A percentile compares a stretch with the other conserved stretches of the same genome.
phyloP scores from a whole-genome alignment of 768 basidiomycete species.

The Hericium coralloides region DNA sequence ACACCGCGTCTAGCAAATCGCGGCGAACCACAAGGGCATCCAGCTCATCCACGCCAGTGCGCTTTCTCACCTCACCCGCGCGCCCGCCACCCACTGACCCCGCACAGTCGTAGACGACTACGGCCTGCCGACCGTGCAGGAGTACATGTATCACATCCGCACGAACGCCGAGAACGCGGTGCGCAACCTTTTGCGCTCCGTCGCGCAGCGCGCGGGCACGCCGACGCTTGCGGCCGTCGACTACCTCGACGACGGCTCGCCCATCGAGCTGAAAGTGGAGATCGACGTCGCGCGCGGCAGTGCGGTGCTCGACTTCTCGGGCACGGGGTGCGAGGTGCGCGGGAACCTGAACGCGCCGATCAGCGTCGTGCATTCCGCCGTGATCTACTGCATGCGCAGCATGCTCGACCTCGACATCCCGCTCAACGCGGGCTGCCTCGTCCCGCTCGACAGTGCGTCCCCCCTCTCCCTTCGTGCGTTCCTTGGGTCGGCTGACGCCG shows the following conservation, averaged over 20 bases:
- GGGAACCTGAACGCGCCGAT: slow-evolving; percentile 83
- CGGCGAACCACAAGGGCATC: slow-evolving; percentile 88
- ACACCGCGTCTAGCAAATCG: slow-evolving; percentile 60
- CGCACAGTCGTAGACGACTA: slow-evolving; percentile 76
- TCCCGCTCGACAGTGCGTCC: slow-evolving; percentile 65
- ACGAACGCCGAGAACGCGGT: slow-evolving; percentile 85
- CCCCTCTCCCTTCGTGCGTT: background rate
- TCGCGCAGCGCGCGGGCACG: slow-evolving; percentile 58
- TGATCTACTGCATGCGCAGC: slow-evolving; percentile 83
- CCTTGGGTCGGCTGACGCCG: slow-evolving; percentile 10
- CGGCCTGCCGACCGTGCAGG: slow-evolving; percentile 75
- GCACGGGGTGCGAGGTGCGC: slow-evolving; percentile 76
- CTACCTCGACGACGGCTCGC: slow-evolving; percentile 83
- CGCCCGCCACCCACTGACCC: background rate
- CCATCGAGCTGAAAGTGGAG: slow-evolving; percentile 70
- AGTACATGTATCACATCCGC: slow-evolving; percentile 90
- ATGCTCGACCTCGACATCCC: slow-evolving; percentile 87
- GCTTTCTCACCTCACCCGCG: background rate
- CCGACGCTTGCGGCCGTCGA: slow-evolving; percentile 65
- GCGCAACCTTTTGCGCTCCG: slow-evolving; percentile 68
- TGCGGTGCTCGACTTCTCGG: slow-evolving; percentile 79
- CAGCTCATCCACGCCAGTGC: slow-evolving; percentile 74
- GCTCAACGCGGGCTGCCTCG: slow-evolving; percentile 88
- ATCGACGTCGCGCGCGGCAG: slow-evolving; percentile 69
- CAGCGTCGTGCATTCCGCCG: slow-evolving; percentile 79